These are phyloP conservation scores for Zygoascus tannicola DNA, from an alignment of 805 yeast species.

Conservation along the genomic window DNA sequence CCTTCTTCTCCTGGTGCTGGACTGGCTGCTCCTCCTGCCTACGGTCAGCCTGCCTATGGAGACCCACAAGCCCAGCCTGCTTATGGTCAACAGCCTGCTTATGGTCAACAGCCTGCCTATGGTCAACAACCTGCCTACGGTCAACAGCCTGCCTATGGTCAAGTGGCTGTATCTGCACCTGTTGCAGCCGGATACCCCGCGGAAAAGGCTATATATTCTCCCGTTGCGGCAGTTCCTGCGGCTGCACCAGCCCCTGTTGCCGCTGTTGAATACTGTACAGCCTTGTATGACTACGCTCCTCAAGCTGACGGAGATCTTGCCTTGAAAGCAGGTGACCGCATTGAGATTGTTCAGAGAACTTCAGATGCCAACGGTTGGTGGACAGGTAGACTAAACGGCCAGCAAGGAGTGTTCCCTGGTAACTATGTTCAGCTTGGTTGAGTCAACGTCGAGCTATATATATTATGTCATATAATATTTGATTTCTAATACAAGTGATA, in stretches of 20 bases:
- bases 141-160: conserved; percentile 31
- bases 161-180: conserved; percentile 14
- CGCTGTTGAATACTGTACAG: conserved; percentile 53
- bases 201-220: not conserved
- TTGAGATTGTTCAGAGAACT: conserved; percentile 74
- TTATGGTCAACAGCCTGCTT: conserved; percentile 12
- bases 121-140: conserved; percentile 22
- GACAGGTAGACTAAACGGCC: conserved; percentile 84
- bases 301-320: conserved; percentile 89
- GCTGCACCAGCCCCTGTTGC: conserved; percentile 27
- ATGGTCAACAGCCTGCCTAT: conserved; percentile 20
- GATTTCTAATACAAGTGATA: too few species aligned
- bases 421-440: conserved; percentile 70
- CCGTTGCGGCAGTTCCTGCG: conserved; percentile 28
- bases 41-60: conserved; percentile 28
- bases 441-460: not conserved
- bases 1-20: conserved; percentile 22
- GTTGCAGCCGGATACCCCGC: conserved; percentile 17
- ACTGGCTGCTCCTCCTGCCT: conserved; percentile 29
- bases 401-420: conserved; percentile 79
- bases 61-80: conserved; percentile 26
- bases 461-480: not conserved
- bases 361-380: conserved; percentile 93
- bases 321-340: conserved; percentile 80
- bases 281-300: conserved; percentile 83